Evolutionary conservation across 2,329 filamentous ascomycete species (phyloP), one percentile per base, ranked within the genome.

Genomic region (Alternaria viburni): DNA sequence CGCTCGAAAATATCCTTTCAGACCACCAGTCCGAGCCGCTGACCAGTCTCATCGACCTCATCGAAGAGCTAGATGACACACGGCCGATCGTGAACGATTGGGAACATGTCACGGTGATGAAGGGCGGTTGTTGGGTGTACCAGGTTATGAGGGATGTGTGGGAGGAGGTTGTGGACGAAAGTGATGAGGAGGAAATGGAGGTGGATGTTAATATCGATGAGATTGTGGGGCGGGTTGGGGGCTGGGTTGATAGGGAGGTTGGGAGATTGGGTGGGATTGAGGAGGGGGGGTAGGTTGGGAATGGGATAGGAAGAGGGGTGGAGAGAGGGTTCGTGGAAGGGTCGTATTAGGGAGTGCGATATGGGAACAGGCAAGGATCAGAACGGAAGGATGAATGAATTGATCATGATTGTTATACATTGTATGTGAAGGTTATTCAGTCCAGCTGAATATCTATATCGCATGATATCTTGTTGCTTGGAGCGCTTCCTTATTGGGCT

Each of bases 61-160:
- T 64, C 1, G 30, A 61, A 2, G 51, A 64, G 2, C 41, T 67
- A 8, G 55, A 62, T 1, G 58, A 51, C 7, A 59, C 44, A 2
- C 21, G 26, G n/a, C 64, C 64, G 10, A 54, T 17, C 2, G 52
- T 66, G 0, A 50, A 26, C 5, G 58, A 61, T 9, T 51, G 57
- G 55, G 64, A 64, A 36, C 45, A 59, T 41, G 41, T 21, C 3
- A 57, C 30, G 5, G 46, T 66, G 4, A 47, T 66, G 54, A 49
- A 43, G 11, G 61, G 64, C 9, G 58, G 50, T 1, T 19, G 10
- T 15, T 66, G 64, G 62, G 45, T 62, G 11, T 59, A 32, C 55
- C n/a, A 44, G 28, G 52, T 26, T 3, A 23, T 52, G 47, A 49
- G 47, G 17, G 57, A 41, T 25, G 47, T 61, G 36, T 55, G 51